Base-by-base conservation (phyloP, 1,284 basidiomycete genomes). In the Sanghuangporus weigelae region DNA sequence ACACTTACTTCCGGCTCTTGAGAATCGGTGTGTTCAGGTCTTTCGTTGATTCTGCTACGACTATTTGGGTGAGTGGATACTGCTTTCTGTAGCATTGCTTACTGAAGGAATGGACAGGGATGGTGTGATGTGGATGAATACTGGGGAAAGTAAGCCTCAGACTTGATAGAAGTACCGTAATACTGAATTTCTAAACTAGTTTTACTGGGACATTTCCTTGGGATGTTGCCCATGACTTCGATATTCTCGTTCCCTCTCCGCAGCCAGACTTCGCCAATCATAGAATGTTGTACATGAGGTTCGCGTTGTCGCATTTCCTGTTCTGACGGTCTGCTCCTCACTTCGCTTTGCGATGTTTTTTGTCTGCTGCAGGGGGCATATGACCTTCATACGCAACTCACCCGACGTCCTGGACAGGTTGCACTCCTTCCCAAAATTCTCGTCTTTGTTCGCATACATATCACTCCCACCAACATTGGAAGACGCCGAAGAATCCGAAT, bases 81-180 rank as follows among this genome's bases (percentile, higher is more conserved):
- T n/a, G 42, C n/a, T 19, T 57, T 49, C 11, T 16, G 23, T 62
- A 31, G 44, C 4, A 7, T 26, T 50, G 11, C 2, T 50, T 16
- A 10, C 31, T 35, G 31, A 31, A 23, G 14, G 21, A 51, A n/a
- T 53, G 7, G n/a, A 26, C 55, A 66, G 64, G 62, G 65, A 11
- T 66, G 65, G 65, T 63, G 65, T 31, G 65, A 66, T 51, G 53
- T 60, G 4, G 65, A 66, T 46, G 48, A 40, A 23, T 59, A 56
- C 49, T 66, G 65, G 65, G 65, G 65, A 66, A 66, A 66, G 65
- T 66, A 57, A 42, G 62, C 21, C 23, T 46, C 16, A 46, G n/a
- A 5, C 42, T 21, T 56, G 14, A 48, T 50, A n/a, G 31, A 44
- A 14, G 51, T 23, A 38, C 3, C 36, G 26, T 54, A 23, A 39